A percentile compares a stretch with the other conserved stretches of the same genome.
phyloP scores from a whole-genome alignment of 805 yeast species.

The Saccharomyces paradoxus region DNA sequence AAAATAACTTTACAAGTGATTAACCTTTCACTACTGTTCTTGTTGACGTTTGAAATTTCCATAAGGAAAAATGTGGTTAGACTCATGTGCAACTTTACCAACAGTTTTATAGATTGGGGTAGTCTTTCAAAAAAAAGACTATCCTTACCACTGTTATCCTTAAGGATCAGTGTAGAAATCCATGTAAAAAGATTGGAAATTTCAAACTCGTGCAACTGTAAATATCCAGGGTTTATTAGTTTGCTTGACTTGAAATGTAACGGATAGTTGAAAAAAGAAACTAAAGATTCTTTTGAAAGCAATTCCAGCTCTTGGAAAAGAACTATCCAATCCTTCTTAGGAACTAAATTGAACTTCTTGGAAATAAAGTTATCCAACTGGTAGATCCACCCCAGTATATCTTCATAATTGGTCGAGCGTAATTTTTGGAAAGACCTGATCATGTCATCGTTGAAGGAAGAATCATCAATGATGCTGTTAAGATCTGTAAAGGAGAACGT shows the following conservation, averaged over 20 bases:
- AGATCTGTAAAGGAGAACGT: slow-evolving; percentile 14
- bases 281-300: slow-evolving; percentile 48
- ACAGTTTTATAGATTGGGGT: slow-evolving; percentile 60
- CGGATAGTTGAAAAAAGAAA: slow-evolving; percentile 42
- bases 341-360: slow-evolving; percentile 39
- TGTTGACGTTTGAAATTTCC: slow-evolving; percentile 56
- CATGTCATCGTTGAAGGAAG: slow-evolving; percentile 25
- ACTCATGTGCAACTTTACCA: slow-evolving; percentile 60
- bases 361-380: slow-evolving; percentile 55
- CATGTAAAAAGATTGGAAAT: slow-evolving; percentile 65
- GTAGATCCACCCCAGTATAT: slow-evolving; percentile 53
- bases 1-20: slow-evolving; percentile 63
- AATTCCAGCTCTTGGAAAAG: slow-evolving; percentile 67
- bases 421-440: slow-evolving; percentile 11
- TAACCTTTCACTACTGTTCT: slow-evolving; percentile 51
- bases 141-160: slow-evolving; percentile 27
- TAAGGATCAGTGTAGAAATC: slow-evolving; percentile 49
- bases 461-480: slow-evolving; percentile 6
- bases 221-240: slow-evolving; percentile 16
- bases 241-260: slow-evolving; percentile 12
- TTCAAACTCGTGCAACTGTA: slow-evolving; percentile 44
- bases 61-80: slow-evolving; percentile 54
- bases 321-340: slow-evolving; percentile 69
- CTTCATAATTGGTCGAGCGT: slow-evolving; percentile 23
- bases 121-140: slow-evolving; percentile 41